Conservation (phyloP, 768 basidiomycete genomes). For the Pleurotus giganteus region DNA sequence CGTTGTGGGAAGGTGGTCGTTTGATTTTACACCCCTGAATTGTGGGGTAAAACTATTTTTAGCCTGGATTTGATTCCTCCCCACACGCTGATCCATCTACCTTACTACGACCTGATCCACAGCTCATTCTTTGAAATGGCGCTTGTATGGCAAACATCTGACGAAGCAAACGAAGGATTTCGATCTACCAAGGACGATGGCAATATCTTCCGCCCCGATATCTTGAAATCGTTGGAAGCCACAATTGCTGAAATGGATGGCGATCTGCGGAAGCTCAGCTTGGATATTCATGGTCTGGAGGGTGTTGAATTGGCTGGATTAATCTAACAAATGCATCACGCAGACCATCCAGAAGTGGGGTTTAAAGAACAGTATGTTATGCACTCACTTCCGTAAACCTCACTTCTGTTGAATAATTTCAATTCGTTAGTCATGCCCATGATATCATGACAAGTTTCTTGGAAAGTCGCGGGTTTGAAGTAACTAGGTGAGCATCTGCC, state of each 20-base stretch:
- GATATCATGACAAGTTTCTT: conserved; percentile 69
- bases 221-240: conserved; percentile 55
- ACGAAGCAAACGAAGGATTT: background rate
- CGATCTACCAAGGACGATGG: conserved; percentile 18
- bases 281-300: conserved; percentile 67
- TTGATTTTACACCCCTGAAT: too few species aligned
- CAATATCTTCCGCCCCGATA: conserved; percentile 51
- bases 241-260: conserved; percentile 50
- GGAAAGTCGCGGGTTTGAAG: conserved; percentile 61
- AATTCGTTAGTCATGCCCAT: conserved; percentile 65
- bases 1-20: too few species aligned
- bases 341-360: conserved; percentile 69
- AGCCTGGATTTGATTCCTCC: too few species aligned
- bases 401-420: background rate
- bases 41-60: background rate
- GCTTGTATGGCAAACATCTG: conserved; percentile 31
- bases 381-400: background rate
- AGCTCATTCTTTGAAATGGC: conserved; percentile 8
- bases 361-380: conserved; percentile 64
- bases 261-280: conserved; percentile 58
- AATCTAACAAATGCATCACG: background rate
- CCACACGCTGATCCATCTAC: too few species aligned
- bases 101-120: background rate
- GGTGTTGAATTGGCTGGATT: background rate
- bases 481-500: conserved; percentile 32